Evolutionary conservation across 371 early-diverging fungal species (phyloP).

Genomic region (Saksenaea vasiformis): DNA sequence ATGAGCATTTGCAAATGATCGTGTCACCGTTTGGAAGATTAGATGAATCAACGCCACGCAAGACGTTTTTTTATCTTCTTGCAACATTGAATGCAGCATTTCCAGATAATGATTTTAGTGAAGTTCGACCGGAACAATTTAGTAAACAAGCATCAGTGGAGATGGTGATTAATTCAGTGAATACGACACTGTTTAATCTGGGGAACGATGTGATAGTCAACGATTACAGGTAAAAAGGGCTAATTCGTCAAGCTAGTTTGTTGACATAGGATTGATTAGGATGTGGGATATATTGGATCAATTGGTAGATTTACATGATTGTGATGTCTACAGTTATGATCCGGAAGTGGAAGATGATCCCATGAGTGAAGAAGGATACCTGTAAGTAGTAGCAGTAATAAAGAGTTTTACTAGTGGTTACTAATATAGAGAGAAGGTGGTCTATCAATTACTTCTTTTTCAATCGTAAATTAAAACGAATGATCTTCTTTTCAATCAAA

Average conservation of each 20-base stretch:
- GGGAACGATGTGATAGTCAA: slow-evolving; percentile 61
- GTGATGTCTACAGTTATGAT: slow-evolving; percentile 81
- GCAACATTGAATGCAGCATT: slow-evolving; percentile 89
- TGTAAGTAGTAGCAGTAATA: slow-evolving; percentile 18
- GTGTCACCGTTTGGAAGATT: slow-evolving; percentile 82
- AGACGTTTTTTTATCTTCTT: slow-evolving; percentile 84
- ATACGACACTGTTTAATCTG: slow-evolving; percentile 77
- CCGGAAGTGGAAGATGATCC: slow-evolving; percentile 86
- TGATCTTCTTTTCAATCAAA: slow-evolving; percentile 82
- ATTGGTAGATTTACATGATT: slow-evolving; percentile 72
- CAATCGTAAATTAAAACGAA: slow-evolving; percentile 81
- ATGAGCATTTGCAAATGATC: slow-evolving; percentile 42
- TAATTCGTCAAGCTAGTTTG: neutral
- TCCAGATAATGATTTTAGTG: slow-evolving; percentile 93
- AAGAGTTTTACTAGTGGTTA: neutral
- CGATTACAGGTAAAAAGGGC: slow-evolving; percentile 23
- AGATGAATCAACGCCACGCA: slow-evolving; percentile 70
- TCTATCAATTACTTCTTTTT: slow-evolving; percentile 91
- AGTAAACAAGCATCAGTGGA: slow-evolving; percentile 66
- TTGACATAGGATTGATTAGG: neutral
- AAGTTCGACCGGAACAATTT: slow-evolving; percentile 83
- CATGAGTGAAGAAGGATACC: slow-evolving; percentile 71
- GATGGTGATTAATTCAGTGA: slow-evolving; percentile 76
- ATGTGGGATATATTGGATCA: slow-evolving; percentile 85
- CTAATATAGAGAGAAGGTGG: slow-evolving; percentile 57